phyloP scores from a whole-genome alignment of 1,284 basidiomycete species.

The Ganoderma multipileum region DNA sequence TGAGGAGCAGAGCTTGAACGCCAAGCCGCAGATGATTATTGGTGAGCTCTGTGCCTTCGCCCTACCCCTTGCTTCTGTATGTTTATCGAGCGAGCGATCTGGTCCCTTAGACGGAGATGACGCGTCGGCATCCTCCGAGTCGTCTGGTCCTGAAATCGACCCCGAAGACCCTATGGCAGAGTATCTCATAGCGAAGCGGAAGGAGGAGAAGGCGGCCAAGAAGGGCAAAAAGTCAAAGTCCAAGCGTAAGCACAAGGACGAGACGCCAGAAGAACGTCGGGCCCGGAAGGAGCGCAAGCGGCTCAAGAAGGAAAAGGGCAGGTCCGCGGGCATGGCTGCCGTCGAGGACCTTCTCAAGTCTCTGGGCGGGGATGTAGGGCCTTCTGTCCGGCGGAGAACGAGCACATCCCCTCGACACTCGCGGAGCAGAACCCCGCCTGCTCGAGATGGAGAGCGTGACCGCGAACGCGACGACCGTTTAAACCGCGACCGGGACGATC shows the following conservation, averaged over 20 bases:
- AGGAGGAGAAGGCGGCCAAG: slow-evolving; percentile 69
- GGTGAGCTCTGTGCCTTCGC: slow-evolving; percentile 52
- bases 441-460: slow-evolving; percentile 20
- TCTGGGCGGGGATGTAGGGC: slow-evolving; percentile 34
- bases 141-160: slow-evolving; percentile 79
- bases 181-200: slow-evolving; percentile 77
- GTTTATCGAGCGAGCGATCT: background rate
- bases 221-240: slow-evolving; percentile 65
- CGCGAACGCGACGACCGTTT: slow-evolving; percentile 16
- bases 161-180: slow-evolving; percentile 98
- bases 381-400: slow-evolving; percentile 25
- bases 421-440: slow-evolving; percentile 29
- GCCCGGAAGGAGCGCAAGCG: slow-evolving; percentile 73
- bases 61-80: background rate
- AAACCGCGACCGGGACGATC: slow-evolving; percentile 13
- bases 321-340: slow-evolving; percentile 52
- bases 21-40: slow-evolving; percentile 73
- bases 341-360: slow-evolving; percentile 55
- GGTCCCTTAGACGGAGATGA: slow-evolving; percentile 54
- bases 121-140: slow-evolving; percentile 68
- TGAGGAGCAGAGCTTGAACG: slow-evolving; percentile 87
- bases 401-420: slow-evolving; percentile 35
- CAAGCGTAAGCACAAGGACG: slow-evolving; percentile 66
- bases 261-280: slow-evolving; percentile 79
- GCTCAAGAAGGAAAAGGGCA: slow-evolving; percentile 56